A percentile compares a stretch with the other conserved stretches of the same genome.
phyloP scores from a whole-genome alignment of 2,329 filamentous ascomycete genomes.

The Xylariomycetidae sp. region DNA sequence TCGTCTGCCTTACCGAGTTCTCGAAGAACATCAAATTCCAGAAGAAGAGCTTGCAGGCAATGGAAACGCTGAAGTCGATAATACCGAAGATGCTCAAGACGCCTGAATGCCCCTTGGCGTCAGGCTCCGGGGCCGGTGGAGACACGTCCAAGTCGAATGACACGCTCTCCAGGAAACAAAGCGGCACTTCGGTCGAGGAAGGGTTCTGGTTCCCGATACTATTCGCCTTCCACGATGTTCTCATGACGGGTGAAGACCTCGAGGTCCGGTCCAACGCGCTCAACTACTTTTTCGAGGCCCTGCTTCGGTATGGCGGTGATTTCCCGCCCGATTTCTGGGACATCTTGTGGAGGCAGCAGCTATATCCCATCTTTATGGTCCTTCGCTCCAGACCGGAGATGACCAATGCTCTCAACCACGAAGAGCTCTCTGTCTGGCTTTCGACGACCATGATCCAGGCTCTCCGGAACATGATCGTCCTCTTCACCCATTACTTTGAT shows the following conservation, averaged over 20 bases:
- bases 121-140: slow-evolving; percentile 41
- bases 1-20: slow-evolving; percentile 95
- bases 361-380: slow-evolving; percentile 98
- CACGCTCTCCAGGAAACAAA: slow-evolving; percentile 50
- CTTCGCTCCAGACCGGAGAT: slow-evolving; percentile 94
- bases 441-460: slow-evolving; percentile 99
- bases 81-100: slow-evolving; percentile 94
- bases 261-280: slow-evolving; percentile 88
- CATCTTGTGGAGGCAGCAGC: slow-evolving; percentile 90
- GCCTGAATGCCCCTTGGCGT: slow-evolving; percentile 86
- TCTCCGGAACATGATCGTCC: slow-evolving; percentile 92
- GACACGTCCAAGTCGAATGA: slow-evolving; percentile 35
- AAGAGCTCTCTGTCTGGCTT: slow-evolving; percentile 96
- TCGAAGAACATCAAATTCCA: slow-evolving; percentile 98
- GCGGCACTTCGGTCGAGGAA: slow-evolving; percentile 84
- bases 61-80: slow-evolving; percentile 89
- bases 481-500: slow-evolving; percentile 98
- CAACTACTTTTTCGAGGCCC: slow-evolving; percentile 92
- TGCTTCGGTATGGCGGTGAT: slow-evolving; percentile 82
- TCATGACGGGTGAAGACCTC: slow-evolving; percentile 98
- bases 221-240: slow-evolving; percentile 95
- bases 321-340: slow-evolving; percentile 98
- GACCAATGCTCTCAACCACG: slow-evolving; percentile 89
- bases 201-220: slow-evolving; percentile 98
- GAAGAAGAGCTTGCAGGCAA: slow-evolving; percentile 94